Evolutionary conservation across 2,329 filamentous ascomycete species (phyloP).

Genomic region (Periglandula ipomoeae): DNA sequence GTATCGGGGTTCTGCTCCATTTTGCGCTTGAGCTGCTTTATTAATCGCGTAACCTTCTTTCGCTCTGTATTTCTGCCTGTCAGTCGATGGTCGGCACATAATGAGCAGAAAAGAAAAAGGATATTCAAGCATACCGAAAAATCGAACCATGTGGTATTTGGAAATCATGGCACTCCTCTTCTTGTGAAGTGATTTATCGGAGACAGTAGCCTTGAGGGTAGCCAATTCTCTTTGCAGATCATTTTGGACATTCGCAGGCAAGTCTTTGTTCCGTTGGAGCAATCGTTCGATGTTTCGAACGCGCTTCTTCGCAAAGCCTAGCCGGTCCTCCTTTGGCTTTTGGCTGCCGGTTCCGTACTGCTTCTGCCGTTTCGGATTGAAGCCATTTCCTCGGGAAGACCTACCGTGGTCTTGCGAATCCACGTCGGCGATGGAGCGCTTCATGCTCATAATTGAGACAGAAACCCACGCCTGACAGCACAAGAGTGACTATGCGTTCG

Average conservation of each 20-base stretch:
- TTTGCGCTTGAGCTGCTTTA: slow-evolving; percentile 55
- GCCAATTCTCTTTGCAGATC: slow-evolving; percentile 66
- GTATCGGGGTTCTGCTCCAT: slow-evolving; percentile 42
- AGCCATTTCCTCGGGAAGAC: slow-evolving; percentile 5
- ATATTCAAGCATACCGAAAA: slow-evolving; percentile 53
- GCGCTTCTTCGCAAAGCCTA: slow-evolving; percentile 61
- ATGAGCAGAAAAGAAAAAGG: not conserved
- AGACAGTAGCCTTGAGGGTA: slow-evolving; percentile 56
- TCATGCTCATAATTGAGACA: slow-evolving; percentile 21
- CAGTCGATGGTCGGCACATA: not conserved
- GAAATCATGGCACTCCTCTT: slow-evolving; percentile 60
- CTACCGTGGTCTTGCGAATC: slow-evolving; percentile 10
- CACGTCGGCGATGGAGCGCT: slow-evolving; percentile 22
- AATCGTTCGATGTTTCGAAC: slow-evolving; percentile 60
- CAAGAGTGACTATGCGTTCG: no score
- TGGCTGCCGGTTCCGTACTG: slow-evolving; percentile 25
- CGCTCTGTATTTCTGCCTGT: slow-evolving; percentile 40
- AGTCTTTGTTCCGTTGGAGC: slow-evolving; percentile 48
- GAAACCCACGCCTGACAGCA: no score
- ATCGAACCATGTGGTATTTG: slow-evolving; percentile 76
- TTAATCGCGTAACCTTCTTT: slow-evolving; percentile 59
- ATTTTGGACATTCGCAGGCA: slow-evolving; percentile 58
- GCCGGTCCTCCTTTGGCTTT: slow-evolving; percentile 35
- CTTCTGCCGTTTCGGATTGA: slow-evolving; percentile 24
- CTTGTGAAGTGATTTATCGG: slow-evolving; percentile 49